A percentile compares a stretch with the other conserved stretches of the same genome.
Conservation (phyloP, 495 filamentous ascomycete genomes). For the Penicillium samsonianum region DNA sequence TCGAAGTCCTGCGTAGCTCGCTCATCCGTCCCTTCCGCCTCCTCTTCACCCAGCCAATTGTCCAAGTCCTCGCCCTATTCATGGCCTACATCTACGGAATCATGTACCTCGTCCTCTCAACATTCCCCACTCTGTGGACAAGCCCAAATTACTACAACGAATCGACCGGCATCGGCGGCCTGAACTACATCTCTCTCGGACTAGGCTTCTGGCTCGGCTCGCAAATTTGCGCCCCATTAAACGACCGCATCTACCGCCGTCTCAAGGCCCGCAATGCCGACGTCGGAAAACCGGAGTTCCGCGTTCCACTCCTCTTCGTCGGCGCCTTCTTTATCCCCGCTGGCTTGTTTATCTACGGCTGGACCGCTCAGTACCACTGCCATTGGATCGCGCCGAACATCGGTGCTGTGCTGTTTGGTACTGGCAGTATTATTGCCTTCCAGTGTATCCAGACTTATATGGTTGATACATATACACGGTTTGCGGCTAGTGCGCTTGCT, state of each 20-base stretch:
- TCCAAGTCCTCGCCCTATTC: conserved; percentile 61
- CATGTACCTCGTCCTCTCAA: conserved; percentile 71
- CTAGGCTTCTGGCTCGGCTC: conserved; percentile 67
- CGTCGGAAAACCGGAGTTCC: conserved; percentile 64
- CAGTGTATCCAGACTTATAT: conserved; percentile 75
- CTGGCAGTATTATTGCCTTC: conserved; percentile 63
- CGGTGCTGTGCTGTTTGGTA: conserved; percentile 59
- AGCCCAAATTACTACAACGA: conserved; percentile 55
- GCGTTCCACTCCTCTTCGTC: conserved; percentile 63
- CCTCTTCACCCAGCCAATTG: conserved; percentile 60
- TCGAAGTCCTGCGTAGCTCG: conserved; percentile 41
- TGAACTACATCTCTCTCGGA: conserved; percentile 72
- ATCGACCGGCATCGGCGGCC: conserved; percentile 59
- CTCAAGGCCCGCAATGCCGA: conserved; percentile 61
- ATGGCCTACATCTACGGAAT: conserved; percentile 72
- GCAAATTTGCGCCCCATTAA: conserved; percentile 63
- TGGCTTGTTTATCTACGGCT: conserved; percentile 73
- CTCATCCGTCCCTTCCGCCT: conserved; percentile 59
- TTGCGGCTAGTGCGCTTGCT: conserved; percentile 70
- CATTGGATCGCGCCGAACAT: conserved; percentile 78
- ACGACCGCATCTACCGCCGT: conserved; percentile 63
- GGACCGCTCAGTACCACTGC: conserved; percentile 59
- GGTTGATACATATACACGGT: conserved; percentile 75
- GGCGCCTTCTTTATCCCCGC: conserved; percentile 59
- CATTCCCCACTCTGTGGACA: conserved; percentile 66